Evolutionary conservation across 1,284 basidiomycete genomes (phyloP).

Genomic region (Crucibulum parvulum): DNA sequence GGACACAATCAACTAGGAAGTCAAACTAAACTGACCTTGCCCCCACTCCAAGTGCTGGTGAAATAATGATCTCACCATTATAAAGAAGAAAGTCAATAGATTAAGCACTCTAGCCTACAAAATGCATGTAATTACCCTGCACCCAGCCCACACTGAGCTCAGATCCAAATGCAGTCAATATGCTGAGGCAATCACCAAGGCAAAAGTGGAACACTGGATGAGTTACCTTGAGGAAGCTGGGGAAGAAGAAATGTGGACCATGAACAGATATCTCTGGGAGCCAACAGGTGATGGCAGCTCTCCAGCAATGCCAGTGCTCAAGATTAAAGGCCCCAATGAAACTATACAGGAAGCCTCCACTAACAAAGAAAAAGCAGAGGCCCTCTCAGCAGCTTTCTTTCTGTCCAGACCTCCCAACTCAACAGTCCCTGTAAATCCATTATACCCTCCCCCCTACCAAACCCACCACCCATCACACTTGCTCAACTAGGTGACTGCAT

Average conservation of each 20-base stretch:
- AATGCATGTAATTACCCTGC: neutral
- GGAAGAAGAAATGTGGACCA: constrained; percentile 2
- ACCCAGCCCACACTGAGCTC: neutral
- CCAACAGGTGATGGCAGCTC: constrained; percentile 12
- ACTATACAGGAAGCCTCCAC: neutral
- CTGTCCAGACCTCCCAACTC: constrained; percentile 16
- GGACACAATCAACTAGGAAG: constrained; percentile 15
- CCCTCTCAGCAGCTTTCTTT: constrained; percentile 17
- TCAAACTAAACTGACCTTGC: constrained; percentile 24
- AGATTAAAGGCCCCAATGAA: neutral
- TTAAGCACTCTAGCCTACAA: constrained; percentile 1
- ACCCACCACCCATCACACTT: constrained; percentile 11
- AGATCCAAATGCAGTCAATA: no score
- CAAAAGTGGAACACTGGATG: neutral
- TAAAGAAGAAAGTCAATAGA: constrained; percentile 12
- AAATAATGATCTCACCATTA: constrained; percentile 23
- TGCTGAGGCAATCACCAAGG: neutral
- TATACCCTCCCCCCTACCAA: constrained; percentile 20
- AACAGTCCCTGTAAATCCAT: no score
- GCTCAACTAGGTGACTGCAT: constrained; percentile 22
- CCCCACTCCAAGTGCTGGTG: constrained; percentile 38
- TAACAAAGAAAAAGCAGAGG: constrained; percentile 16
- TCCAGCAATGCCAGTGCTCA: constrained; percentile 14
- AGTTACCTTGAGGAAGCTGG: neutral
- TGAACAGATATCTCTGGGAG: constrained; percentile 9